Evolutionary conservation across 306 rosid genomes (phyloP).

Genomic region (Begonia fuchsioides): DNA sequence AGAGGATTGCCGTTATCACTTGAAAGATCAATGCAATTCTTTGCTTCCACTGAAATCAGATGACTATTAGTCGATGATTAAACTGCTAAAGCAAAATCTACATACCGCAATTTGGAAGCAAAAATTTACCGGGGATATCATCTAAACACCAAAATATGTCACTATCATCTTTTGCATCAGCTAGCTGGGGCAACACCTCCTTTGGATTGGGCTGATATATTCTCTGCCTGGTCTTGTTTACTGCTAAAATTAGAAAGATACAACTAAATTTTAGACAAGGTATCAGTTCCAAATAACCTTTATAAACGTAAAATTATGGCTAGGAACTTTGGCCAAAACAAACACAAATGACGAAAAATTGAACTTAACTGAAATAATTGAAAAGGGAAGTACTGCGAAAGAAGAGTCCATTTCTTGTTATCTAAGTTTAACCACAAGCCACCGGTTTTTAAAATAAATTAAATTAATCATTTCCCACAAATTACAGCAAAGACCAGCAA

Average conservation of each 20-base stretch:
- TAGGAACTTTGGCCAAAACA: too few relatives aligned
- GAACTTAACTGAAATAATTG: too few relatives aligned
- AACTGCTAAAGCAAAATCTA: conserved; percentile 6
- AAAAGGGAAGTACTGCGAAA: too few relatives aligned
- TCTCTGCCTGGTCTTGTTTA: too few relatives aligned
- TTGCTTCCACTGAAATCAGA: conserved; percentile 59
- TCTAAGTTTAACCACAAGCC: too few relatives aligned
- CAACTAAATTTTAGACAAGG: background rate
- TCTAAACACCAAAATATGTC: conserved; percentile 68
- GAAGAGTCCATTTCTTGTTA: too few relatives aligned
- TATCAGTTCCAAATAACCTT: background rate
- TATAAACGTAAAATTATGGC: background rate
- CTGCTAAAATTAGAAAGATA: too few relatives aligned
- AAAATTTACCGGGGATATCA: conserved; percentile 60
- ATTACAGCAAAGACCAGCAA: too few relatives aligned
- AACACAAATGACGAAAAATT: too few relatives aligned
- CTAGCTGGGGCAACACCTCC: conserved; percentile 12
- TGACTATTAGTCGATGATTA: conserved; percentile 8
- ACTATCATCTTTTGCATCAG: conserved; percentile 52
- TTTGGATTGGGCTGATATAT: too few relatives aligned
- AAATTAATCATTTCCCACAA: too few relatives aligned
- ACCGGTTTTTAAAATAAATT: too few relatives aligned
- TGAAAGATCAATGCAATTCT: conserved; percentile 43
- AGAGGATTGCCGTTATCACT: conserved; percentile 33
- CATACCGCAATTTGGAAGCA: conserved; percentile 2